Base-by-base conservation (phyloP, 2,329 filamentous ascomycete genomes). In the Trichoderma sp. region DNA sequence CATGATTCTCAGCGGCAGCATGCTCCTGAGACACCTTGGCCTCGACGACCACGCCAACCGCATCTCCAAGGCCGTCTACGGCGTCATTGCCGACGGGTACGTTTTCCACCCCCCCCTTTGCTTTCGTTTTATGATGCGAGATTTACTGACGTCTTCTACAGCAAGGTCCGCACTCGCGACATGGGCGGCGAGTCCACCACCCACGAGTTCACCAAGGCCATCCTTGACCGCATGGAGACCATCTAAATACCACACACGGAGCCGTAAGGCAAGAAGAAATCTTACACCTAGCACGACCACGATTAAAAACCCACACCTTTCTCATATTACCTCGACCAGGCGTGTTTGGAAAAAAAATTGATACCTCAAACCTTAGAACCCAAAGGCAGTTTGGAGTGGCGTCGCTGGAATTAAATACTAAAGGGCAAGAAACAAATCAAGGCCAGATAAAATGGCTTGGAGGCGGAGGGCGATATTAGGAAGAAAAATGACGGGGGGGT, bases 21-120 rank as follows among this genome's bases (percentile, higher is more conserved):
- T 99, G 96, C 91, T 99, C 77, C 88, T 99, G 81, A 92, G 96
- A 80, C 96, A 99, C 85, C 88, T 99, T 74, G 96, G 96, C 76
- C 91, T 99, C 63, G 95, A 99, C 79, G 94, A 98, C 82, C 96
- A 99, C 82, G 96, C 96, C 78, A 97, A 97, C 89, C 91, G 96
- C 80, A 97, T 98, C 83, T 96, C 93, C 81, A 95, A 95, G 87
- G 91, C 92, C 74, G 84, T 90, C 75, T 91, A 91, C 78, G 86
- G 84, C 73, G 88, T 91, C 63, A 98, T 99, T 80, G 91, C 91
- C 75, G 93, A 97, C 79, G 94, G 93, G 92, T 96, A 85, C 84
- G 91, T 86, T 8, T 53, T 27, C 10, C 0, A 7, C 16, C 24
- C 3, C 33, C 31, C 2, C 8, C 27, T 14, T 0, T 33, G 3